Evolutionary conservation across 805 yeast genomes (phyloP).

Genomic region (Wickerhamomyces sydowiorum): DNA sequence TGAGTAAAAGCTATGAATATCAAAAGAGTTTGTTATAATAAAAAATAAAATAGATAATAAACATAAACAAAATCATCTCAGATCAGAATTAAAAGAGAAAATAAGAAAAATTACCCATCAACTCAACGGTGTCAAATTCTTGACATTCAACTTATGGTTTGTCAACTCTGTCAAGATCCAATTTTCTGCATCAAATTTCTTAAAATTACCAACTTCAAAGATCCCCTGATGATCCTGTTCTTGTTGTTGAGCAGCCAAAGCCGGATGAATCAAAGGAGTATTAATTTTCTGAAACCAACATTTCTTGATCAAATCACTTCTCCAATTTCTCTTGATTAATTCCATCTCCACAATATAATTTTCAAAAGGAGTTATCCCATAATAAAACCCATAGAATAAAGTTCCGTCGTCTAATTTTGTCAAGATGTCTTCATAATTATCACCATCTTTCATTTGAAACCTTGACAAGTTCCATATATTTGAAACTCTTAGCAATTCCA

Average conservation of each 20-base stretch:
- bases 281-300: conserved; percentile 74
- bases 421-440: conserved; percentile 52
- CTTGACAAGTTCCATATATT: conserved; percentile 83
- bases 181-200: conserved; percentile 18
- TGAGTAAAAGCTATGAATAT: no score
- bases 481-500: conserved; percentile 80
- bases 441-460: conserved; percentile 20
- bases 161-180: conserved; percentile 15
- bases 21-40: not conserved
- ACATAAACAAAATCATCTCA: not conserved
- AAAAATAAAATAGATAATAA: not conserved
- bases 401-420: conserved; percentile 75
- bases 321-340: conserved; percentile 75
- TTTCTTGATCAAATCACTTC: conserved; percentile 57
- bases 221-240: no score
- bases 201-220: conserved; percentile 11
- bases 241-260: conserved; percentile 1
- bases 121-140: not conserved
- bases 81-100: not conserved
- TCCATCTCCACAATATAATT: conserved; percentile 76
- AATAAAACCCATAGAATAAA: conserved; percentile 87
- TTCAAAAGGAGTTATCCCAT: conserved; percentile 60
- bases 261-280: conserved; percentile 22
- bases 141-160: conserved; percentile 12
- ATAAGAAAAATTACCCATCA: not conserved